Evolutionary conservation across 164 flowering plant genomes (phyloP).

Genomic region (Vitis rotundifolia): DNA sequence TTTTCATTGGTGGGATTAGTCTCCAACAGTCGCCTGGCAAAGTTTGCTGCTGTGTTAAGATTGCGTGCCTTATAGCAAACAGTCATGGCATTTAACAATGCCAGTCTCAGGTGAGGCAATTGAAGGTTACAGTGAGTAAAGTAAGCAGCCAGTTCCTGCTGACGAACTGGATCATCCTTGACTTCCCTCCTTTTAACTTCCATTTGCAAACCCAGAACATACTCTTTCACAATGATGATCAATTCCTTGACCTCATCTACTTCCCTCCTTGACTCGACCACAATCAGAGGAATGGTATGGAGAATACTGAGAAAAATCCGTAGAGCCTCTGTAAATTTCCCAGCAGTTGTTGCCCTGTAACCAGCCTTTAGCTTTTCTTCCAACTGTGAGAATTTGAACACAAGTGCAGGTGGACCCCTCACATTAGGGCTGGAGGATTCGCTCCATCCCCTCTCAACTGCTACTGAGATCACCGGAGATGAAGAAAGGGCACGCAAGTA

Average conservation of each 20-base stretch:
- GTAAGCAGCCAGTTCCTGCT: slow-evolving; percentile 78
- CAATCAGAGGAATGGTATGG: slow-evolving; percentile 60
- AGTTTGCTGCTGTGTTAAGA: slow-evolving; percentile 57
- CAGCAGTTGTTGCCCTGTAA: slow-evolving; percentile 53
- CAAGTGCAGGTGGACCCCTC: slow-evolving; percentile 74
- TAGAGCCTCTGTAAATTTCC: slow-evolving; percentile 45
- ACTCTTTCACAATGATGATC: slow-evolving; percentile 49
- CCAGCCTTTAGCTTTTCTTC: slow-evolving; percentile 81
- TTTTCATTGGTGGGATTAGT: slow-evolving; percentile 61
- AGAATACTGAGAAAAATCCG: slow-evolving; percentile 46
- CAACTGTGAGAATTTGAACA: slow-evolving; percentile 64
- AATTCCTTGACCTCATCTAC: slow-evolving; percentile 84
- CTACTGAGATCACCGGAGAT: slow-evolving; percentile 42
- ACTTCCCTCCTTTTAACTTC: slow-evolving; percentile 58
- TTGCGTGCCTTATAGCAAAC: slow-evolving; percentile 68
- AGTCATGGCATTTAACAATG: slow-evolving; percentile 34
- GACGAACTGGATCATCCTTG: slow-evolving; percentile 40
- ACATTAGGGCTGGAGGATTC: slow-evolving; percentile 66
- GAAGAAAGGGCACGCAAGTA: slow-evolving; percentile 60
- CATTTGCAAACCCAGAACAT: slow-evolving; percentile 38
- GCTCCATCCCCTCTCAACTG: slow-evolving; percentile 54
- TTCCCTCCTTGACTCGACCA: slow-evolving; percentile 56
- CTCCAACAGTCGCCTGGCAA: slow-evolving; percentile 71
- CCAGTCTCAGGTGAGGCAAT: slow-evolving; percentile 39
- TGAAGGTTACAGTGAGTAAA: slow-evolving; percentile 61